Evolutionary conservation across 495 filamentous ascomycete species (phyloP).

Genomic region (Lasiosphaeris hirsuta): DNA sequence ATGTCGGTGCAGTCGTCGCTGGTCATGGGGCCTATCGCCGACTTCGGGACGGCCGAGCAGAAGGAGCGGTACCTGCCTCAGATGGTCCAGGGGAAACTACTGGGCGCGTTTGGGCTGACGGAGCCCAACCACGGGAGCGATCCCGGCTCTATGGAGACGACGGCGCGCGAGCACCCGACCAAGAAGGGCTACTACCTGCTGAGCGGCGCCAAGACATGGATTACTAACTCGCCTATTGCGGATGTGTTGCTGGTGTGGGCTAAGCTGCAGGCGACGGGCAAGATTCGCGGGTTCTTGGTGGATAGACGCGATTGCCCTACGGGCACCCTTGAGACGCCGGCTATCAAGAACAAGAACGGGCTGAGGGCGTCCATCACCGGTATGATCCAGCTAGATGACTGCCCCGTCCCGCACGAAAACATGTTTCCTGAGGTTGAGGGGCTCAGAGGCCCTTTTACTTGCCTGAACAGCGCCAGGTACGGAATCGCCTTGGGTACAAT

Average conservation of each 20-base stretch:
- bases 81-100: conserved; percentile 80
- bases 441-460: conserved; percentile 84
- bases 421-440: conserved; percentile 94
- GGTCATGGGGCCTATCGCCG: conserved; percentile 94
- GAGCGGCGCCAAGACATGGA: conserved; percentile 94
- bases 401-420: conserved; percentile 83
- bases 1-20: conserved; percentile 96
- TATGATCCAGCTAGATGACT: conserved; percentile 93
- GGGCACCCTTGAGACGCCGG: conserved; percentile 86
- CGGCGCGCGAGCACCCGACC: conserved; percentile 77
- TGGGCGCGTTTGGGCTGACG: conserved; percentile 92
- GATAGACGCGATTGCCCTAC: conserved; percentile 77
- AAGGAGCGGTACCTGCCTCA: conserved; percentile 83
- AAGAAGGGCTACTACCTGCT: conserved; percentile 83
- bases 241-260: conserved; percentile 94
- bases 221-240: conserved; percentile 94
- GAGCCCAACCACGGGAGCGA: conserved; percentile 98
- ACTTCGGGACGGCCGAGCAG: conserved; percentile 84
- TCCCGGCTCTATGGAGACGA: conserved; percentile 92
- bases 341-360: conserved; percentile 92
- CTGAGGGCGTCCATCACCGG: conserved; percentile 91
- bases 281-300: conserved; percentile 92
- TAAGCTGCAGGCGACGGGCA: conserved; percentile 82
- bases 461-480: conserved; percentile 86
- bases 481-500: conserved; percentile 94